phyloP scores from a whole-genome alignment of 2,329 filamentous ascomycete genomes.

The Verticillium albo-atrum region DNA sequence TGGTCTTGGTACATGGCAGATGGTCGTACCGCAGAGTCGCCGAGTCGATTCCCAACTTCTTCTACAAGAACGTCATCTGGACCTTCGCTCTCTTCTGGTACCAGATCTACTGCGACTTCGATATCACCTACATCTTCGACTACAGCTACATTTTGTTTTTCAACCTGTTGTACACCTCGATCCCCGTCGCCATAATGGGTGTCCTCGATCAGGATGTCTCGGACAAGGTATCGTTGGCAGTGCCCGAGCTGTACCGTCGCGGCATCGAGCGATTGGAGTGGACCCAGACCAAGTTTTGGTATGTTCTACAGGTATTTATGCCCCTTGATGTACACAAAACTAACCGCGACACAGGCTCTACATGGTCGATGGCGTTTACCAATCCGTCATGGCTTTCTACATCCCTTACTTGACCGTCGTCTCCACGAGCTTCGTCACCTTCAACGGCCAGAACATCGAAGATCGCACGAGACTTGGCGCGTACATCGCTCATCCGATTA shows the following conservation, averaged over 20 bases:
- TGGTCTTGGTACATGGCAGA: constrained; percentile 85
- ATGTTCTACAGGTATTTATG: constrained; percentile 28
- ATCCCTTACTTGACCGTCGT: constrained; percentile 80
- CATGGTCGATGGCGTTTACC: constrained; percentile 92
- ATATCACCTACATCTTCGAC: constrained; percentile 95
- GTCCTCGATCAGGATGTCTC: constrained; percentile 96
- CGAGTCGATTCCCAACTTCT: constrained; percentile 96
- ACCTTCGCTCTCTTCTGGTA: constrained; percentile 97
- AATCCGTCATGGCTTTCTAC: constrained; percentile 90
- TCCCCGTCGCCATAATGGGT: constrained; percentile 93
- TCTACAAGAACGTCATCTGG: constrained; percentile 99
- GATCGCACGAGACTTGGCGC: constrained; percentile 83
- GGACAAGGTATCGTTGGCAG: constrained; percentile 87
- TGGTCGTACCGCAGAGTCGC: constrained; percentile 95
- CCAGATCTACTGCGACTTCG: constrained; percentile 91
- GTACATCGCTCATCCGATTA: constrained; percentile 78
- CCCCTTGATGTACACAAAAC: not conserved
- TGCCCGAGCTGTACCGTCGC: constrained; percentile 90
- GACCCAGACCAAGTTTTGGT: constrained; percentile 97
- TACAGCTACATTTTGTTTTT: constrained; percentile 97
- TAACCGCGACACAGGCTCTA: constrained; percentile 61
- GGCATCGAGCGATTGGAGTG: constrained; percentile 96
- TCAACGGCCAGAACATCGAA: constrained; percentile 69
- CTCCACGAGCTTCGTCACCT: constrained; percentile 63
- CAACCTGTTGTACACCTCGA: constrained; percentile 93